Base-by-base conservation (phyloP, 129 eudicot genomes). In the Oenanthe sinensis region DNA sequence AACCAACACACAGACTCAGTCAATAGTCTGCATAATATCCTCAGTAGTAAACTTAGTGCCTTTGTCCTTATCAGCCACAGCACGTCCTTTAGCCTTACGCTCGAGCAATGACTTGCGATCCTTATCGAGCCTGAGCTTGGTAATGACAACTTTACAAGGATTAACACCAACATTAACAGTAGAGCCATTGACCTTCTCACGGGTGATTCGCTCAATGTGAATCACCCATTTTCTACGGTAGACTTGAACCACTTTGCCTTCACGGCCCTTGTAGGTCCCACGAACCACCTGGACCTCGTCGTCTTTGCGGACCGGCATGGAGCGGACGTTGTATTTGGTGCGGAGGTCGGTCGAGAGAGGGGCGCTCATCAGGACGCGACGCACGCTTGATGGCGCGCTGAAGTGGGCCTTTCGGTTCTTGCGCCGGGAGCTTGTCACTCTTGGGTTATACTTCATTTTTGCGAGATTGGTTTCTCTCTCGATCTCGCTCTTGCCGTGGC, bases 321-420 rank as follows among this genome's bases (percentile, higher is more conserved):
- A 90, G 0, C 92, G 88, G 71, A 83, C 96, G 84, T 88, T 90
- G 92, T 87, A 78, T 80, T 90, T 90, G 72, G 83, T 39, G 11
- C 91, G 87, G 85, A 90, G 90, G 37, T 87, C 96, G 63, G 83
- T 24, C 81, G 96, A 90, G 81, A 90, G 88, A 26, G 96, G 87
- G 0, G 96, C 87, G 55, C 87, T 84, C 96, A 90, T 90, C 1
- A 90, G 45, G 10, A 90, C 87, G 12, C 96, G 91, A 58, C 91
- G 96, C 69, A 86, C 88, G 80, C 90, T 85, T 9, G 92, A 90
- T 33, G 96, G 92, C 28, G 96, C 90, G n/a, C 86, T 84, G 87
- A 90, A 90, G 85, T 90, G 96, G 1, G 96, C 96, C 89, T 90
- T 90, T 7, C 96, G 83, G 90, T 81, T 81, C 87, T 90, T 90